Percentiles rank a stretch among this genome's conserved stretches.
Evolutionary conservation across 768 basidiomycete genomes (phyloP).

Genomic region (Termitomyces sp.): DNA sequence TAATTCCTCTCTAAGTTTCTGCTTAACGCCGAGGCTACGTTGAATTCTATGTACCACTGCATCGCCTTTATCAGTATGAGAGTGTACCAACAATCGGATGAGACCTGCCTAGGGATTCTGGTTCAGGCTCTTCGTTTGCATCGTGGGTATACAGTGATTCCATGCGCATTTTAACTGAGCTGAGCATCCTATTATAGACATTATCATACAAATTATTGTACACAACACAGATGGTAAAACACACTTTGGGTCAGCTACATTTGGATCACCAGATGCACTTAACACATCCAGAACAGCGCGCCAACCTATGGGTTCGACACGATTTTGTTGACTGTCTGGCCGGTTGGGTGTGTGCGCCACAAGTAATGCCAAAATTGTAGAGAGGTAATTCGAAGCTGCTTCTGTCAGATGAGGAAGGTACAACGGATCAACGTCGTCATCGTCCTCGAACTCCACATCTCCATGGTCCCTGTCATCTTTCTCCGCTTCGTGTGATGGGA

Average conservation of each 20-base stretch:
- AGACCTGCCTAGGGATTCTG: slow-evolving; percentile 11
- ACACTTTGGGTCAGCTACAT: slow-evolving; percentile 30
- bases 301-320: slow-evolving; percentile 60
- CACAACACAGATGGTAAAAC: slow-evolving; percentile 13
- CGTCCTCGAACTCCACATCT: slow-evolving; percentile 13
- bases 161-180: slow-evolving; percentile 16
- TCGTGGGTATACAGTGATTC: slow-evolving; percentile 7
- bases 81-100: neutral
- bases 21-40: slow-evolving; percentile 6
- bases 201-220: slow-evolving; percentile 3
- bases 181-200: slow-evolving; percentile 14
- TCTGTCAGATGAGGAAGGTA: slow-evolving; percentile 33
- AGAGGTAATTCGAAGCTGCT: slow-evolving; percentile 39
- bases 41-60: slow-evolving; percentile 9
- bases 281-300: slow-evolving; percentile 52
- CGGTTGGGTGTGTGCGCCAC: slow-evolving; percentile 51
- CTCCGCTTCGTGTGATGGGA: slow-evolving; percentile 7
- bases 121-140: neutral
- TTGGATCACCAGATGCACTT: slow-evolving; percentile 31
- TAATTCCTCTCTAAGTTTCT: slow-evolving; percentile 5
- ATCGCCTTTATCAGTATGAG: slow-evolving; percentile 2
- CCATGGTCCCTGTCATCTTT: neutral
- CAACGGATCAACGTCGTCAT: slow-evolving; percentile 19
- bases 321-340: slow-evolving; percentile 58
- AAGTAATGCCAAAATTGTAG: slow-evolving; percentile 47